Evolutionary conservation across 2,329 filamentous ascomycete species (phyloP).

Genomic region (Aspergillus ruber): DNA sequence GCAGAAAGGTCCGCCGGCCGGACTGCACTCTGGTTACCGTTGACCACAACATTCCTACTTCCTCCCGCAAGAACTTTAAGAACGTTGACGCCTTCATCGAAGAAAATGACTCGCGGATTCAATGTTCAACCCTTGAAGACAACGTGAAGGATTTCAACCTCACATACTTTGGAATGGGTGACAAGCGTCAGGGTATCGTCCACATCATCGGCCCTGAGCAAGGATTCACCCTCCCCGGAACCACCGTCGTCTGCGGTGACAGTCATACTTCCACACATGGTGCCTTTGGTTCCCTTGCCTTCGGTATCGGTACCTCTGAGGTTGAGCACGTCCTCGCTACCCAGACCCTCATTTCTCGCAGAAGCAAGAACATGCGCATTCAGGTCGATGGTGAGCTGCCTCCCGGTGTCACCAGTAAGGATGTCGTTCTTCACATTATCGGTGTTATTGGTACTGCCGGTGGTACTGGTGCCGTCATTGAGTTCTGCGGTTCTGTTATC

Average conservation of each 20-base stretch:
- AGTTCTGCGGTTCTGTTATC: conserved; percentile 95
- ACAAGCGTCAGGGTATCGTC: conserved; percentile 96
- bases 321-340: conserved; percentile 98
- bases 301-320: conserved; percentile 96
- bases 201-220: conserved; percentile 98
- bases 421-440: conserved; percentile 88
- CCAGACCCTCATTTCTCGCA: conserved; percentile 87
- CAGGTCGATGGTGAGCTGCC: conserved; percentile 87
- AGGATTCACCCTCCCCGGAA: conserved; percentile 94
- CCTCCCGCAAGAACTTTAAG: conserved; percentile 85
- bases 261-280: conserved; percentile 97
- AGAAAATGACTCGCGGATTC: conserved; percentile 84
- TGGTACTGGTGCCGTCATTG: conserved; percentile 89
- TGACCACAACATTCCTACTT: conserved; percentile 94
- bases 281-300: conserved; percentile 88
- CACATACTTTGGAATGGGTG: conserved; percentile 93
- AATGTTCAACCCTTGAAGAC: conserved; percentile 93
- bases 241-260: conserved; percentile 95
- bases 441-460: conserved; percentile 91
- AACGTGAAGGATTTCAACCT: conserved; percentile 96
- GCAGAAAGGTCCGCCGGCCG: conserved; percentile 79
- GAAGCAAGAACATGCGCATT: conserved; percentile 98
- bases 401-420: conserved; percentile 91
- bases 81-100: conserved; percentile 90
- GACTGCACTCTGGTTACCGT: conserved; percentile 96